Evolutionary conservation across 371 early-diverging fungal genomes (phyloP), one percentile per base, ranked within the genome.

Genomic region (Coemansia sp.): DNA sequence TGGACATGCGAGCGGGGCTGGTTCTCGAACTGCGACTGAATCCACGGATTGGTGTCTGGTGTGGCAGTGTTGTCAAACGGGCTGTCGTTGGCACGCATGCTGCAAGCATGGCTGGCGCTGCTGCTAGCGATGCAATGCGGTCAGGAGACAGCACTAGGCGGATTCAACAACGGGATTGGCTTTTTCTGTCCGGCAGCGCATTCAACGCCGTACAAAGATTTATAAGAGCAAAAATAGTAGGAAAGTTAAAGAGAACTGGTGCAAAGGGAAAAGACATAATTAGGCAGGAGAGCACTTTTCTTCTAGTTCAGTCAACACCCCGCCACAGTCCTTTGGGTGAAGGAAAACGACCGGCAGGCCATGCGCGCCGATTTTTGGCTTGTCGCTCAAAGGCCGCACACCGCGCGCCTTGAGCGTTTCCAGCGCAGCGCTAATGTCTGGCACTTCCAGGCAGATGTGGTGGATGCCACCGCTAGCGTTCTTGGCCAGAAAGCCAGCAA

Each of bases 351-450:
- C 92, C 1, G 89, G 91, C 66, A 88, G 86, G 6, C 87, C 86
- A 64, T 90, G 92, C 2, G 91, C 92, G n/a, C 92, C 92, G 63
- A 90, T 91, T 81, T 91, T 90, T 54, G 90, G 90, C 75, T 88
- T 79, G 19, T 82, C 83, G 67, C 81, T 86, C 19, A 92, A 79
- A 48, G 85, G 70, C 53, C 91, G 83, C 54, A 92, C 81, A 11
- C 85, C 84, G 67, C 85, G 82, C 5, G 66, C 76, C 63, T 80
- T 85, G 32, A 92, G 78, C 29, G 60, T 54, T 3, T 28, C 65
- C 9, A 78, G 58, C 4, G 78, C 69, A 29, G 85, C 83, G 57
- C 78, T 73, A 28, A 92, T 82, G 71, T 92, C 80, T 58, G 88
- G 83, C 21, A 91, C 91, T 74, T 91, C 89, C 51, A 90, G 83